These are phyloP conservation scores for Xeromyces bisporus DNA, from an alignment of 495 filamentous ascomycete genomes.

Conservation along the genomic window DNA sequence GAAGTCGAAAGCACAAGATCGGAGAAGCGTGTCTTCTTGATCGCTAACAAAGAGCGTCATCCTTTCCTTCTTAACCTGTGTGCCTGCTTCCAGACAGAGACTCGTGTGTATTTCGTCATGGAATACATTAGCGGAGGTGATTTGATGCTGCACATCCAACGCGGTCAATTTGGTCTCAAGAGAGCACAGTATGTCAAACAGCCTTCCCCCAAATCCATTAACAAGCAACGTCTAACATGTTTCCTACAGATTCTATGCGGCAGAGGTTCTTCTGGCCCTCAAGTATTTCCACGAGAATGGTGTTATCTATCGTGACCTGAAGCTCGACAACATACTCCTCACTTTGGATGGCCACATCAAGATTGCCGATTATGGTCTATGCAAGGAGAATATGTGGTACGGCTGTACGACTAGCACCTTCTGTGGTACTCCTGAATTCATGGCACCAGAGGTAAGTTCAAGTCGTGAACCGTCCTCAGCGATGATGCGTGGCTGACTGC, in stretches of 20 bases:
- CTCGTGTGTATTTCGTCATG: conserved; percentile 98
- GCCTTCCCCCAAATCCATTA: too few species aligned
- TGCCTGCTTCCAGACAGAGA: conserved; percentile 99
- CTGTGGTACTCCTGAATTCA: conserved; percentile 97
- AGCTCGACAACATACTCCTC: conserved; percentile 96
- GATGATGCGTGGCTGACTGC: conserved; percentile 6
- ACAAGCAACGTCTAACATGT: conserved; percentile 1
- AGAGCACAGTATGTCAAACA: conserved; percentile 80
- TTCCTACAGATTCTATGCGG: conserved; percentile 78
- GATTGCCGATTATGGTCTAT: conserved; percentile 95
- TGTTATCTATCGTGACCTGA: conserved; percentile 97
- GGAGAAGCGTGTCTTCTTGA: conserved; percentile 90
- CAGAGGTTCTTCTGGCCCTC: conserved; percentile 89
- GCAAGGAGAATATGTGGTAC: conserved; percentile 99
- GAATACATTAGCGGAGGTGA: conserved; percentile 99
- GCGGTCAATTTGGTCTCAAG: conserved; percentile 88
- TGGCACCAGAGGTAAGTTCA: conserved; percentile 80
- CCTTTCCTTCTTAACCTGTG: conserved; percentile 92
- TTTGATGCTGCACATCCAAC: conserved; percentile 97
- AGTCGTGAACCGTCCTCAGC: not conserved
- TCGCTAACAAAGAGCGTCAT: conserved; percentile 95
- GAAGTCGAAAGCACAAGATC: conserved; percentile 98
- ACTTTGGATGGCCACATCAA: conserved; percentile 97
- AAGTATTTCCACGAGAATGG: conserved; percentile 99
- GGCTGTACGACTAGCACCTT: conserved; percentile 93